Conservation (phyloP, 495 filamentous ascomycete species). For the Aspergillus kassunensis region DNA sequence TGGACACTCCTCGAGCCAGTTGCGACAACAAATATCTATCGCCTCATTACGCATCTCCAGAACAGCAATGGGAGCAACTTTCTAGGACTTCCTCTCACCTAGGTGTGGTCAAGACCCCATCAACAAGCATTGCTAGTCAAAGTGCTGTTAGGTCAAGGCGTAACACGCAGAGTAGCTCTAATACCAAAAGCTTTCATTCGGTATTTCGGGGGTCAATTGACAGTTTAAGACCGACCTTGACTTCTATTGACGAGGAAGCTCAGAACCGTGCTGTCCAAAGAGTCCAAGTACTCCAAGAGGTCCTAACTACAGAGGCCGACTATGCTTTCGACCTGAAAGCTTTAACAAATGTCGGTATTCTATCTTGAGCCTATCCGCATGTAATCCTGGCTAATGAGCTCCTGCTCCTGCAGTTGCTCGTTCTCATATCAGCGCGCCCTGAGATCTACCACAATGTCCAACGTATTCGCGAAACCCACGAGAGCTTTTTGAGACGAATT, state of each 20-base stretch:
- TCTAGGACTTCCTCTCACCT: constrained; percentile 75
- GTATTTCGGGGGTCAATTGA: constrained; percentile 63
- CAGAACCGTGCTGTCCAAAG: constrained; percentile 67
- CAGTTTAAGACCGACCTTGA: constrained; percentile 52
- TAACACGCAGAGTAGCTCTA: constrained; percentile 45
- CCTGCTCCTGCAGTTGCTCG: constrained; percentile 26
- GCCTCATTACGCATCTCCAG: constrained; percentile 19
- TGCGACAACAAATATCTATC: constrained; percentile 17
- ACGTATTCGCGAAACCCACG: constrained; percentile 42
- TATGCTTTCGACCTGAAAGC: constrained; percentile 86
- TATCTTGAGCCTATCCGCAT: background rate
- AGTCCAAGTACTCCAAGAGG: constrained; percentile 73
- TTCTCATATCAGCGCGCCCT: constrained; percentile 30
- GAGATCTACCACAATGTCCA: constrained; percentile 44
- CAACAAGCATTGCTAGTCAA: constrained; percentile 64
- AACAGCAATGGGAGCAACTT: constrained; percentile 50
- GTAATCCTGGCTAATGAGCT: background rate
- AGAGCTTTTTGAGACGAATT: constrained; percentile 35
- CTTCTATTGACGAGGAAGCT: constrained; percentile 63
- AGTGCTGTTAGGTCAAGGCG: constrained; percentile 61
- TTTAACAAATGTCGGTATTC: constrained; percentile 65
- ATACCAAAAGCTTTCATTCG: constrained; percentile 49
- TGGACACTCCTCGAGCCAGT: constrained; percentile 33
- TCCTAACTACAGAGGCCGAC: constrained; percentile 79
- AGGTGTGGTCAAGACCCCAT: constrained; percentile 71